Base-by-base conservation (phyloP, 768 basidiomycete genomes). In the Collybia sordida region DNA sequence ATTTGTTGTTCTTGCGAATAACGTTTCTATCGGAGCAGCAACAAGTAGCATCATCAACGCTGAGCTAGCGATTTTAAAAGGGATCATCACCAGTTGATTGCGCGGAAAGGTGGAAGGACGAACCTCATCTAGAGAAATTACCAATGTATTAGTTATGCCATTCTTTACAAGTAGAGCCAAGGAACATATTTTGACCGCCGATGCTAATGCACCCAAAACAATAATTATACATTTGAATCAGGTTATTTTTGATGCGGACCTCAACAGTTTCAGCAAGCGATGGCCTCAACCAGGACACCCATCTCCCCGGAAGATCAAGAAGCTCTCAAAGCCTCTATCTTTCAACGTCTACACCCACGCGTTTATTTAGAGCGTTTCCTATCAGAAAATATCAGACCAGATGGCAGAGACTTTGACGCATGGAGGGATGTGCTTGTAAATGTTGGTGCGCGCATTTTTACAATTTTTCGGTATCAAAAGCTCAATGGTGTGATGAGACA, bases 31-130 rank as follows among this genome's bases (percentile, higher is more conserved):
- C 57, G 96, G 97, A 6, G 96, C 97, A 18, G 96, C 97, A 44
- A 99, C 97, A 42, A 93, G 90, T 55, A 92, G 89, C 56, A 90
- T 99, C 64, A 95, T 98, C 60, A 99, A 98, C 63, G 96, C 96
- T 2, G 94, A 98, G 73, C 71, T 88, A n/a, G 94, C 94, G n/a
- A 81, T 93, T 5, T 64, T 87, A 36, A 92, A 86, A 70, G 89
- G 88, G 31, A 52, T 58, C 21, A 44, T 62, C 40, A 36, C 31
- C 24, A 47, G 34, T 11, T 52, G 42, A 36, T 21, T 24, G 24
- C 14, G 12, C n/a, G 53, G n/a, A 17, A 34, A 17, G 35, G 22
- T 36, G 24, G 6, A 47, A 15, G 42, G 7, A 31, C 18, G 27
- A 46, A 31, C 31, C 31, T 31, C 31, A 31, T 31, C 14, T 31